Evolutionary conservation across 2,329 filamentous ascomycete species (phyloP).

Genomic region (Triangularia verruculosa): DNA sequence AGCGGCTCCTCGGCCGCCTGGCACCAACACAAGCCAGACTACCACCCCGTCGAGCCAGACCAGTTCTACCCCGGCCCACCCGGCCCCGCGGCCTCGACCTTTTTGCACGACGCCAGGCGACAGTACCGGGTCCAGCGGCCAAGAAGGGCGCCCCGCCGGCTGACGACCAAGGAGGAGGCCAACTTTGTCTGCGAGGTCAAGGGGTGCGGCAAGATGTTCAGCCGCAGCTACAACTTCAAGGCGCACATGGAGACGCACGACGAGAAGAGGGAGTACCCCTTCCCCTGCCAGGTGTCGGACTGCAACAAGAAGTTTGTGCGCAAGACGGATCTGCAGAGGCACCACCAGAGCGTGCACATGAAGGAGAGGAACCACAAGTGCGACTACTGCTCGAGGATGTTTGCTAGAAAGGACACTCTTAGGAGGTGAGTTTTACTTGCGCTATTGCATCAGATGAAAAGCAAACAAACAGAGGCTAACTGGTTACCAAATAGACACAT

Average conservation of each 20-base stretch:
- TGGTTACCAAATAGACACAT: conserved; percentile 59
- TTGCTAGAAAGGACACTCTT: conserved; percentile 81
- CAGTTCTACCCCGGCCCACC: conserved; percentile 33
- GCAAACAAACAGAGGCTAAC: conserved; percentile 16
- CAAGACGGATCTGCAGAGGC: conserved; percentile 70
- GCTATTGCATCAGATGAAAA: neutral
- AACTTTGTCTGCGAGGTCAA: conserved; percentile 67
- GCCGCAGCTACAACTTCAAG: conserved; percentile 81
- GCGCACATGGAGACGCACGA: conserved; percentile 85
- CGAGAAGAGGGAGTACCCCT: conserved; percentile 66
- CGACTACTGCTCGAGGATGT: conserved; percentile 65
- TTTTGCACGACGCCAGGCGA: conserved; percentile 29
- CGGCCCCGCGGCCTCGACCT: conserved; percentile 23
- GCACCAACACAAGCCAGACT: conserved; percentile 40
- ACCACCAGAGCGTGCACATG: conserved; percentile 67
- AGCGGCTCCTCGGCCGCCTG: conserved; percentile 36
- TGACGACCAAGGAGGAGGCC: conserved; percentile 65
- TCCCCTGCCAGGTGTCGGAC: conserved; percentile 60
- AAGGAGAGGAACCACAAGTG: conserved; percentile 70
- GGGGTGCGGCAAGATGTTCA: conserved; percentile 75
- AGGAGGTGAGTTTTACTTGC: conserved; percentile 55
- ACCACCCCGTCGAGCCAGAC: conserved; percentile 35
- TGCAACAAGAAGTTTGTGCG: conserved; percentile 78
- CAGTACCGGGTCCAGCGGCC: conserved; percentile 33
- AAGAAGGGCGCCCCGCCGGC: conserved; percentile 45